Percentiles rank a stretch among this genome's conserved stretches.
These are phyloP conservation scores for Ramaria rubella DNA, from an alignment of 768 basidiomycete genomes.

Conservation along the genomic window DNA sequence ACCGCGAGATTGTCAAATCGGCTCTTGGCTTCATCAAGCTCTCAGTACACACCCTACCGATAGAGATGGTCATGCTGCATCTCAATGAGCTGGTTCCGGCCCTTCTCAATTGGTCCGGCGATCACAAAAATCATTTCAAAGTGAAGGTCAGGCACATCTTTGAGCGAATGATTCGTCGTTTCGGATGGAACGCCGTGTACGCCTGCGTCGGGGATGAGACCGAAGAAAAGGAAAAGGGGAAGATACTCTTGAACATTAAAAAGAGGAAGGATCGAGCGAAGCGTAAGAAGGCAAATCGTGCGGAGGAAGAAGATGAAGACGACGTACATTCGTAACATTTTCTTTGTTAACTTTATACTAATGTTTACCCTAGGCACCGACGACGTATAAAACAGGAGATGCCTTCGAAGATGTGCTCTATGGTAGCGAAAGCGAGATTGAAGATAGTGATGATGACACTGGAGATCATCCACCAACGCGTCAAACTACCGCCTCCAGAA, in stretches of 20 bases:
- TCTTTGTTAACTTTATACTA: background rate
- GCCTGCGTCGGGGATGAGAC: slow-evolving; percentile 42
- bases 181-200: slow-evolving; percentile 81
- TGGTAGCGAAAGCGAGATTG: slow-evolving; percentile 89
- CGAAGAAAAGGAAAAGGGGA: slow-evolving; percentile 69
- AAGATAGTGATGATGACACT: slow-evolving; percentile 55
- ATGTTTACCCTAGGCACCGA: slow-evolving; percentile 30
- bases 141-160: slow-evolving; percentile 94
- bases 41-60: slow-evolving; percentile 76
- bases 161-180: slow-evolving; percentile 88
- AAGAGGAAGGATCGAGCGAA: slow-evolving; percentile 93
- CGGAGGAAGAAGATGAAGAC: slow-evolving; percentile 49
- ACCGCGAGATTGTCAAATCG: slow-evolving; percentile 97
- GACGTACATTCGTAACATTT: slow-evolving; percentile 30
- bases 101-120: slow-evolving; percentile 87
- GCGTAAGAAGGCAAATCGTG: slow-evolving; percentile 61
- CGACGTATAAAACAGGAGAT: slow-evolving; percentile 58
- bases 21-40: slow-evolving; percentile 93
- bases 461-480: slow-evolving; percentile 28
- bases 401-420: slow-evolving; percentile 98
- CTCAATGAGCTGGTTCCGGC: slow-evolving; percentile 75
- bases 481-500: slow-evolving; percentile 28
- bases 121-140: slow-evolving; percentile 99
- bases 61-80: slow-evolving; percentile 67
- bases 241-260: slow-evolving; percentile 89